Percentiles rank a stretch among this genome's conserved stretches.
phyloP scores from a whole-genome alignment of 495 filamentous ascomycete genomes.

The Platismatia glauca region DNA sequence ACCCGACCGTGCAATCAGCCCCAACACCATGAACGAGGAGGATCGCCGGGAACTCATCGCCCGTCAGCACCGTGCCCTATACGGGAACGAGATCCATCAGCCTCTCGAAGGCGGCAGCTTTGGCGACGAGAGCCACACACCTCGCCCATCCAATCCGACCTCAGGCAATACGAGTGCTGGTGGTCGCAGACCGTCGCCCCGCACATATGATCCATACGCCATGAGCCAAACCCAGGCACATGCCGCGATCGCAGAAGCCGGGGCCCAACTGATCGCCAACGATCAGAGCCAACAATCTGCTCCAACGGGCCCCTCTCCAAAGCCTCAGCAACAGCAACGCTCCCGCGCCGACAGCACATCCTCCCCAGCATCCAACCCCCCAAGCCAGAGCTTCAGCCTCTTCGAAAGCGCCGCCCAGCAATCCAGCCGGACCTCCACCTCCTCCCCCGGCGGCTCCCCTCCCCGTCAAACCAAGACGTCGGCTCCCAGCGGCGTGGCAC shows the following conservation, averaged over 20 bases:
- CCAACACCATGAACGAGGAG: conserved; percentile 85
- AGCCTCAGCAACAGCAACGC: conserved; percentile 47
- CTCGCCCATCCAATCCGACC: conserved; percentile 51
- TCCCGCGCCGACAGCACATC: conserved; percentile 84
- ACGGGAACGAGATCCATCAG: conserved; percentile 60
- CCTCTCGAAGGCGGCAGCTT: conserved; percentile 54
- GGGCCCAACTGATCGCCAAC: conserved; percentile 28
- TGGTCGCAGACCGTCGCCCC: conserved; percentile 49
- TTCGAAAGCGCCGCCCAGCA: conserved; percentile 65
- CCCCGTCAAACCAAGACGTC: conserved; percentile 55
- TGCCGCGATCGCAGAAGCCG: conserved; percentile 31
- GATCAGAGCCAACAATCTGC: conserved; percentile 12
- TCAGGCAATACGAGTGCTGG: conserved; percentile 44
- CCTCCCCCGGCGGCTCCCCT: conserved; percentile 83
- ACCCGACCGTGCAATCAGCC: conserved; percentile 86
- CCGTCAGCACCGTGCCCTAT: conserved; percentile 86
- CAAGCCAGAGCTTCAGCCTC: conserved; percentile 49
- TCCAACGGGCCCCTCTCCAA: conserved; percentile 28
- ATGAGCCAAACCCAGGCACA: conserved; percentile 36
- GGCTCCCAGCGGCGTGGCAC: conserved; percentile 60
- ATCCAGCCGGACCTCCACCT: conserved; percentile 76
- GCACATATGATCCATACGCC: conserved; percentile 55
- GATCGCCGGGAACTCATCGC: conserved; percentile 93
- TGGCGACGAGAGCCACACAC: conserved; percentile 50
- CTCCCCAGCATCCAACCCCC: conserved; percentile 62